A percentile compares a stretch with the other conserved stretches of the same genome.
phyloP scores from a whole-genome alignment of 164 flowering plant species.

The Aristolochia fimbriata region DNA sequence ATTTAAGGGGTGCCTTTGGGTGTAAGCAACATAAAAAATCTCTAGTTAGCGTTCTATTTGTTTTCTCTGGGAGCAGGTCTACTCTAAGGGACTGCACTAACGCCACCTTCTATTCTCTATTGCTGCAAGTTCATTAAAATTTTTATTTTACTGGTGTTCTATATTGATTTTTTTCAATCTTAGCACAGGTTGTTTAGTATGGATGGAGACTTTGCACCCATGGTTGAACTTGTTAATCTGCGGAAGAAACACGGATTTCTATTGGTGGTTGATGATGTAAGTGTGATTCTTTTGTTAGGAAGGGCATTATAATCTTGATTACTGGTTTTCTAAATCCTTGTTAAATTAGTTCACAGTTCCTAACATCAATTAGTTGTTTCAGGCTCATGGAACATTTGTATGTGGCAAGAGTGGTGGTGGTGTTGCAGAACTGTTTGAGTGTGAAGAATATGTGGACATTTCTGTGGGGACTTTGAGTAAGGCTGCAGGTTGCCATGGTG shows the following conservation, averaged over 20 bases:
- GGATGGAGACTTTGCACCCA: conserved; percentile 98
- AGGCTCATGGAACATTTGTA: conserved; percentile 66
- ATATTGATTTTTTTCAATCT: conserved; percentile 1
- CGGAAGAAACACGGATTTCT: conserved; percentile 72
- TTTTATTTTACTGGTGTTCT: not conserved
- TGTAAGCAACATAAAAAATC: too few species aligned
- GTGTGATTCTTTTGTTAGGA: conserved; percentile 14
- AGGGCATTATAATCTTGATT: not conserved
- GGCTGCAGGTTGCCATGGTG: conserved; percentile 95
- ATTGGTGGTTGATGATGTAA: conserved; percentile 93
- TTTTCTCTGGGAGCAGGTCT: too few species aligned
- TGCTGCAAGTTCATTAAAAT: not conserved
- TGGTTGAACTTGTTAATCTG: conserved; percentile 61
- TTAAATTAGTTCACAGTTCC: too few species aligned
- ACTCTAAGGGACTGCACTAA: too few species aligned
- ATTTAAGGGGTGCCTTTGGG: too few species aligned
- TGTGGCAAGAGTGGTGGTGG: conserved; percentile 89
- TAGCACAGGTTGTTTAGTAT: conserved; percentile 86
- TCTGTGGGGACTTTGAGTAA: conserved; percentile 89
- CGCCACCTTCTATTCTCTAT: not conserved
- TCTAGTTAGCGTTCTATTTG: too few species aligned
- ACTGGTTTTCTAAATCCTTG: too few species aligned
- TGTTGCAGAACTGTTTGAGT: conserved; percentile 68
- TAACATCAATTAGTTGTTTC: not conserved
- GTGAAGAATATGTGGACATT: conserved; percentile 80